These are phyloP conservation scores for Arthrobotrys sinensis DNA, from an alignment of 2,329 filamentous ascomycete genomes.

Conservation along the genomic window DNA sequence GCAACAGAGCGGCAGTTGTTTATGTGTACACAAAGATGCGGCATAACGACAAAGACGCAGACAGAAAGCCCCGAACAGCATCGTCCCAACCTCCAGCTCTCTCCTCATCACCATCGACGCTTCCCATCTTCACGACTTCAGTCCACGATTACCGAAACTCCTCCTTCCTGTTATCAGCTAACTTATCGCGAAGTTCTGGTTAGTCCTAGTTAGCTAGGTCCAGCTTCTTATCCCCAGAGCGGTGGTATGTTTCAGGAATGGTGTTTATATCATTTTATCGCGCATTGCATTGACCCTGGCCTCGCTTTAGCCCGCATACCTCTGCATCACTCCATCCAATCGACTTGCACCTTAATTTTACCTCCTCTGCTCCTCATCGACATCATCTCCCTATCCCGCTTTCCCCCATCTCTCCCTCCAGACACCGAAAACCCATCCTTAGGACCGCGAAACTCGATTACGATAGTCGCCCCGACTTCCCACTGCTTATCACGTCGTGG, in stretches of 20 bases:
- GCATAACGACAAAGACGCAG: constrained; percentile 42
- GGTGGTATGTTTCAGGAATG: constrained; percentile 14
- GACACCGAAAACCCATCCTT: constrained; percentile 11
- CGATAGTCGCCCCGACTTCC: constrained; percentile 31
- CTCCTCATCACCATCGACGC: constrained; percentile 7
- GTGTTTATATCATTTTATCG: constrained; percentile 58
- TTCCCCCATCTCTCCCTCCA: constrained; percentile 16
- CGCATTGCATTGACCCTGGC: constrained; percentile 59
- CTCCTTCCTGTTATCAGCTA: background rate
- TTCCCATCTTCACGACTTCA: background rate
- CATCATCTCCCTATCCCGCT: constrained; percentile 25
- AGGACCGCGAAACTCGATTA: constrained; percentile 15
- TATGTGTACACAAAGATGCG: constrained; percentile 47
- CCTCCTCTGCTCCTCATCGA: constrained; percentile 54
- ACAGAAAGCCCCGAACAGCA: constrained; percentile 4
- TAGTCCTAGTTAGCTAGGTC: too few species aligned
- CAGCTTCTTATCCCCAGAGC: background rate
- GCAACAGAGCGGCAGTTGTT: constrained; percentile 47
- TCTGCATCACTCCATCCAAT: constrained; percentile 45
- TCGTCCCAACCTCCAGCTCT: constrained; percentile 4
- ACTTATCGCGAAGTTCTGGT: too few species aligned
- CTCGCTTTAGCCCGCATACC: constrained; percentile 53
- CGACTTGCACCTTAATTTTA: constrained; percentile 37
- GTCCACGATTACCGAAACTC: background rate
- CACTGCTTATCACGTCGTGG: constrained; percentile 35